These are phyloP conservation scores for Pseudoturritis turrita DNA, from an alignment of 345 rosid genomes.

Conservation along the genomic window DNA sequence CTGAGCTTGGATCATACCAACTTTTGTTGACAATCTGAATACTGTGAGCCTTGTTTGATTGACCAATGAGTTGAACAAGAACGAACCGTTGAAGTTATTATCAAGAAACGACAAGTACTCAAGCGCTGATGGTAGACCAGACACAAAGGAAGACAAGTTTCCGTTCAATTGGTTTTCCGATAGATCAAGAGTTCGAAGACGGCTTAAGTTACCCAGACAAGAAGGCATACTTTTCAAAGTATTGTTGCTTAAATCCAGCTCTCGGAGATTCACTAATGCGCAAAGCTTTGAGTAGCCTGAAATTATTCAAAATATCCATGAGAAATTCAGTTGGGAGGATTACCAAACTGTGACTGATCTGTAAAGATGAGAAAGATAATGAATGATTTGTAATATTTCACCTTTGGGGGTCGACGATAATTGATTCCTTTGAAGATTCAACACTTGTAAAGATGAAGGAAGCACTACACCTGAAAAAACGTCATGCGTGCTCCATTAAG, in stretches of 20 bases:
- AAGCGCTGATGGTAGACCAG: conserved; percentile 3
- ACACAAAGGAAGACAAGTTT: conserved; percentile 15
- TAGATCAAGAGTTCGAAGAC: conserved; percentile 26
- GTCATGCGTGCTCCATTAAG: neutral
- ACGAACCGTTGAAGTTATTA: conserved; percentile 21
- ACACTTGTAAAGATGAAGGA: conserved; percentile 13
- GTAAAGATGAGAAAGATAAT: neutral
- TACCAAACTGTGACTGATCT: neutral
- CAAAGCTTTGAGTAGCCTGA: conserved; percentile 16
- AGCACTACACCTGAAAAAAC: conserved; percentile 6
- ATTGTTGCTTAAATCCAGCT: conserved; percentile 25
- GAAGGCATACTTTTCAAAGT: conserved; percentile 7
- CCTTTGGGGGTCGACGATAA: conserved; percentile 9
- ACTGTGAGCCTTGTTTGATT: conserved; percentile 18
- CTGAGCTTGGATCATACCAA: conserved; percentile 6
- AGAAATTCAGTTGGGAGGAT: neutral
- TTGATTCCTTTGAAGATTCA: conserved; percentile 12
- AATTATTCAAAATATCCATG: neutral
- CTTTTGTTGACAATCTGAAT: conserved; percentile 5
- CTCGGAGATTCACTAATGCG: conserved; percentile 11
- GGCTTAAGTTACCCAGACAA: conserved; percentile 4
- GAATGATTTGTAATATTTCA: neutral
- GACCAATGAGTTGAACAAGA: conserved; percentile 19
- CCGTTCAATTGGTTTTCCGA: conserved; percentile 20
- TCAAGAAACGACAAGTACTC: conserved; percentile 17